phyloP scores from a whole-genome alignment of 352 stramenopile species.

The Globisporangium cystogenes region DNA sequence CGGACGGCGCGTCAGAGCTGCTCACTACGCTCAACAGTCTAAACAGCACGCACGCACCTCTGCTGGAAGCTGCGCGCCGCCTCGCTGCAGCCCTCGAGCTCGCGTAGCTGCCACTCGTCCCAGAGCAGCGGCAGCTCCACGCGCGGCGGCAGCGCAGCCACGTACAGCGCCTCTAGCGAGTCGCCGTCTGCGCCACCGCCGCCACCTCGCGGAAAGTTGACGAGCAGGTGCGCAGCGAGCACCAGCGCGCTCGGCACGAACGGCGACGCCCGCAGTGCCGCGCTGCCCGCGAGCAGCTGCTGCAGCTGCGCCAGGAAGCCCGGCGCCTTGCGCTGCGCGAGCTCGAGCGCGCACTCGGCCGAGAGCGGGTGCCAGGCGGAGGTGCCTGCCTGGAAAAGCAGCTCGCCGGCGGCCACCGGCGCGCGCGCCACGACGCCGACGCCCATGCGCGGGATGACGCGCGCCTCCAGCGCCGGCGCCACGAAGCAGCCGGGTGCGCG shows the following conservation, averaged over 20 bases:
- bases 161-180: conserved; percentile 45
- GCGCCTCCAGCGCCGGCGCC: conserved; percentile 44
- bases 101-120: conserved; percentile 49
- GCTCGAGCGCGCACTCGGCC: conserved; percentile 52
- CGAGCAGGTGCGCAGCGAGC: conserved; percentile 59
- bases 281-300: conserved; percentile 32
- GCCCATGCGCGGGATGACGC: conserved; percentile 45
- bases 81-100: conserved; percentile 58
- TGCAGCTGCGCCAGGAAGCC: conserved; percentile 58
- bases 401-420: conserved; percentile 44
- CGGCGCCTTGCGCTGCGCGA: conserved; percentile 55
- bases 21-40: neutral
- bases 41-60: conserved; percentile 26
- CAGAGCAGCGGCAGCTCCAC: conserved; percentile 72
- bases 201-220: conserved; percentile 36
- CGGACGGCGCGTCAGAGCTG: neutral
- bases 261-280: conserved; percentile 20
- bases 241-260: conserved; percentile 67
- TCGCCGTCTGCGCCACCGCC: conserved; percentile 11
- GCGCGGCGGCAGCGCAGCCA: conserved; percentile 41
- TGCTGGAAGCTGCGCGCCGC: conserved; percentile 55
- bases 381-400: conserved; percentile 54
- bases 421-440: conserved; percentile 53
- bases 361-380: conserved; percentile 74
- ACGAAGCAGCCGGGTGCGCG: conserved; percentile 48